Conservation (phyloP, 306 rosid genomes). For the Vachellia pachyceras region DNA sequence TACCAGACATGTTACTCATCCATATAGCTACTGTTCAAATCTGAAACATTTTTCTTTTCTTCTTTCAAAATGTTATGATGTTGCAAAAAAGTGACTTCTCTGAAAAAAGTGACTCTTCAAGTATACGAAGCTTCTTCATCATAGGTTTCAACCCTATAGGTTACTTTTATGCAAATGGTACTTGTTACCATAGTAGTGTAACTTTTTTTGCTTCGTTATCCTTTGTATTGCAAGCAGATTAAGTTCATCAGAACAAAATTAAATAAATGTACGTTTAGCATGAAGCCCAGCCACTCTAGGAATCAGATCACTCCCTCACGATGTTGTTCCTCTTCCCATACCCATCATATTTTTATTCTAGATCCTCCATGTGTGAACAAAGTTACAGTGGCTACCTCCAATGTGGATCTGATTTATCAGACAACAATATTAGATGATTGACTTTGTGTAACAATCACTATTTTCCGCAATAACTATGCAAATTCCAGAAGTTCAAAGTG, state of each 20-base stretch:
- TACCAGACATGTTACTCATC: neutral
- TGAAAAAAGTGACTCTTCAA: conserved; percentile 3
- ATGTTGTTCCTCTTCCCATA: neutral
- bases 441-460: neutral
- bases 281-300: neutral
- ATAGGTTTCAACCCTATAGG: neutral
- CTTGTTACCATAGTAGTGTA: neutral
- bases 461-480: no score
- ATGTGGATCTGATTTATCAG: neutral
- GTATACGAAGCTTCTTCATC: neutral
- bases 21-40: conserved; percentile 2
- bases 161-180: conserved; percentile 5
- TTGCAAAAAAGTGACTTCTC: neutral
- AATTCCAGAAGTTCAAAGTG: no score
- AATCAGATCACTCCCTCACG: conserved; percentile 5
- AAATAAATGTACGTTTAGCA: conserved; percentile 21
- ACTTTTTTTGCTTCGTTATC: neutral
- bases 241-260: conserved; percentile 21
- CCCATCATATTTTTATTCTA: neutral
- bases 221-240: neutral
- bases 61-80: conserved; percentile 8
- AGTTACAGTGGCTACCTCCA: neutral
- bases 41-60: neutral
- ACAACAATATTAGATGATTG: neutral
- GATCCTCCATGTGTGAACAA: neutral